Conservation (phyloP, 345 rosid species). For the Salix arbutifolia region DNA sequence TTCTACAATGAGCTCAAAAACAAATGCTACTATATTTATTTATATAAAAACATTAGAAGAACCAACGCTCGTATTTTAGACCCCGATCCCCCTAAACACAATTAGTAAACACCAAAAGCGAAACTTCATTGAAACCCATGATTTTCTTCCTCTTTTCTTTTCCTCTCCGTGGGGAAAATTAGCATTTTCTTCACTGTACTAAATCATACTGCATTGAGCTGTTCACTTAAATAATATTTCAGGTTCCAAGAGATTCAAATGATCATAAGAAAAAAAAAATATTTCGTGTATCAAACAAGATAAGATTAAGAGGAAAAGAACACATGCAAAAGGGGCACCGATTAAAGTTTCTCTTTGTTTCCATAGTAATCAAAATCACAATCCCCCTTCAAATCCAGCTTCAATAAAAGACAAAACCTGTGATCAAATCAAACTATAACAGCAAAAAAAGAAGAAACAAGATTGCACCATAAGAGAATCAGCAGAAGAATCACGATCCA, state of each 20-base stretch:
- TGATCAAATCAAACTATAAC: neutral
- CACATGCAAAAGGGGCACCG: neutral
- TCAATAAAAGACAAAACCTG: conserved; percentile 7
- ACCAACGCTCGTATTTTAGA: neutral
- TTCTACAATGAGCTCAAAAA: neutral
- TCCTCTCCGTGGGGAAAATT: neutral
- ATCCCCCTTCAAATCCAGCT: neutral
- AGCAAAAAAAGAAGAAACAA: neutral
- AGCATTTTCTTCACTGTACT: no score
- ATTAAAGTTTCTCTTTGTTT: neutral
- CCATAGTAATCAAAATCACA: neutral
- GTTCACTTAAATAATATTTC: neutral
- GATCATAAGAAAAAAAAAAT: neutral
- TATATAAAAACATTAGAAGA: neutral
- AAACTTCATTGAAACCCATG: neutral
- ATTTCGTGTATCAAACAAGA: neutral
- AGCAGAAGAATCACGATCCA: neutral
- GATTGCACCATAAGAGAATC: neutral
- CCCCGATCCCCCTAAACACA: neutral
- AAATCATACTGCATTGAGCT: no score
- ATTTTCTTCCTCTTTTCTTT: neutral
- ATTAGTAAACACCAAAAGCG: neutral
- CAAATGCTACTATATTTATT: neutral
- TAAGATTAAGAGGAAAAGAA: neutral
- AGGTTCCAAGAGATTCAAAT: neutral